Conservation (phyloP, 2,329 filamentous ascomycete genomes). For the Calycina marina region DNA sequence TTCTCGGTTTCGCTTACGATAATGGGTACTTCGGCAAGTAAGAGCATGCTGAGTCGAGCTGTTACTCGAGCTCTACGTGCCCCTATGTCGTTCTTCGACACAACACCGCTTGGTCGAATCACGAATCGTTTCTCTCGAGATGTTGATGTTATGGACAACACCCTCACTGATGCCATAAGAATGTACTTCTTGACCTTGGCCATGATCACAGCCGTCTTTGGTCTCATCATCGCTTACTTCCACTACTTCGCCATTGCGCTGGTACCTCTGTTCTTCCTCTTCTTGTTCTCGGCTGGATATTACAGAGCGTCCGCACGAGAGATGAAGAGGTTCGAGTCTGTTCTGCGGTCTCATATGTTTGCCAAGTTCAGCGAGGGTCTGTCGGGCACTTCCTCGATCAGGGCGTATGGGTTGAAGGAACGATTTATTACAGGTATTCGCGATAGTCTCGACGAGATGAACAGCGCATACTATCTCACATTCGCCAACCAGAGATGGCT, state of each 20-base stretch:
- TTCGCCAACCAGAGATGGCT: conserved; percentile 95
- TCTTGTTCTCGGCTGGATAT: conserved; percentile 71
- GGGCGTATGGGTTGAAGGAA: conserved; percentile 71
- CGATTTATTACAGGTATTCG: conserved; percentile 60
- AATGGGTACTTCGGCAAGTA: conserved; percentile 68
- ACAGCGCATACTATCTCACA: conserved; percentile 85
- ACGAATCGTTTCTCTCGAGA: conserved; percentile 94
- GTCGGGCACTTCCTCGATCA: conserved; percentile 68
- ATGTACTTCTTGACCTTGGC: conserved; percentile 83
- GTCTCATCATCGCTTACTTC: conserved; percentile 88
- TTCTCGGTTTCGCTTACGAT: conserved; percentile 71
- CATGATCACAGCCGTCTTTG: conserved; percentile 72
- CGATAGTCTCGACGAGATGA: conserved; percentile 74
- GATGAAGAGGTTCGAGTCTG: conserved; percentile 84
- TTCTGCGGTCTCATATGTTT: conserved; percentile 77
- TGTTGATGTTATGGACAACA: conserved; percentile 94
- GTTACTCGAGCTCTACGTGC: conserved; percentile 61
- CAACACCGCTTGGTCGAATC: conserved; percentile 85
- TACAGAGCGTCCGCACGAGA: conserved; percentile 86
- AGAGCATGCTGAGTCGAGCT: conserved; percentile 65
- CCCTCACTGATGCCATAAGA: conserved; percentile 72
- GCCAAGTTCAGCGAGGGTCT: conserved; percentile 85
- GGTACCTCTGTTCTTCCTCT: conserved; percentile 56
- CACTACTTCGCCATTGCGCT: conserved; percentile 60
- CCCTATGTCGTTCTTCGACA: conserved; percentile 91